Base-by-base conservation (phyloP, 2,329 filamentous ascomycete species). In the Saccharata proteae region DNA sequence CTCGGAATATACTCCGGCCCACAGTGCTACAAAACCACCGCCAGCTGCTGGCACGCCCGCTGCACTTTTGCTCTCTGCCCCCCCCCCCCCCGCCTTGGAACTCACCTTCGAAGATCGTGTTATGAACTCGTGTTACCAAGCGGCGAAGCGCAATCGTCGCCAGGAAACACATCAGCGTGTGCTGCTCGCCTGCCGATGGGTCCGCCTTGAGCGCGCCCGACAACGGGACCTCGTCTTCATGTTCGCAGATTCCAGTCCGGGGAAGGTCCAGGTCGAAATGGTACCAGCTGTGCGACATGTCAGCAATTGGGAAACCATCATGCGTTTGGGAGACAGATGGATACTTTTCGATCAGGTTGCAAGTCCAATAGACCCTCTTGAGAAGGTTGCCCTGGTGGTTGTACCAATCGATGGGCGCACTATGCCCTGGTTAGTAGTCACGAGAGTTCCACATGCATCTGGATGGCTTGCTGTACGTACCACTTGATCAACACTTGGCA, bases 211-310 rank as follows among this genome's bases (percentile, higher is more conserved):
- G 61, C 40, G 73, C 73, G 35, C 61, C 61, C 3, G 71, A 71
- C 16, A 74, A 52, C 10, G 68, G 64, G 4, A 76, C 62, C n/a
- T 58, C 40, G 16, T 64, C 57, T 36, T 74, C 68, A 29, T 71
- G 46, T 30, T 57, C 61, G 26, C 67, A 59, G 10, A 77, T 55
- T 6, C 68, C 68, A 3, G 67, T 73, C 20, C 64, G 52, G 4
- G 71, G 69, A 6, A 75, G 45, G 31, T 71, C 70, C 7, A 77
- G 58, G 38, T 77, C 73, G 33, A 74, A 55, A 36, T 73, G 63
- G 29, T 74, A 57, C 34, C 59, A 61, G 8, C 69, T 72, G 36
- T 40, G 38, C 19, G 8, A 29, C 6, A 31, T 31, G 26, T 38
- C 18, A 41, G 26, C 16, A 28, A 5, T 18, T 16, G 13, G 11